Evolutionary conservation across 2,329 filamentous ascomycete genomes (phyloP), one percentile per base, ranked within the genome.

Genomic region (Pyrenophora seminiperda): DNA sequence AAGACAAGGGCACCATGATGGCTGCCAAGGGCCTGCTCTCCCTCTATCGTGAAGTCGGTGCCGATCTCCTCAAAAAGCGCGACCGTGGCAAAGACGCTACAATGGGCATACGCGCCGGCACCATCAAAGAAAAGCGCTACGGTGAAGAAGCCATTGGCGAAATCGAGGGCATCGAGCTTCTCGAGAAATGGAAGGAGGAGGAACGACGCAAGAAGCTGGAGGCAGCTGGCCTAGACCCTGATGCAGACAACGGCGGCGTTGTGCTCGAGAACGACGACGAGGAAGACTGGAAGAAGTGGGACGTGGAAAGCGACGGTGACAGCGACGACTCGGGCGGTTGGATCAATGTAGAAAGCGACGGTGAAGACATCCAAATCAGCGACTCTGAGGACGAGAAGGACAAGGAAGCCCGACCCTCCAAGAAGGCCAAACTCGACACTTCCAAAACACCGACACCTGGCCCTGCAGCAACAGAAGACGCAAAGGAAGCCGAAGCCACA

Each of bases 1-100:
- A 99, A 71, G 94, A 99, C 70, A 99, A 97, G 79, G 92, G 93
- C 52, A 90, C 94, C n/a, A 92, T 96, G 83, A 97, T 99, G 94
- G 94, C 94, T 6, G 91, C 93, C 11, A 93, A 94, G 72, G 93
- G 94, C 57, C 79, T 99, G 5, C 79, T 99, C 33, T 91, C 90
- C 18, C 80, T 99, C 5, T 99, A 96, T 77, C 82, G 94, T 61
- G 92, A 97, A 68, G 89, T 96, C 11, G 91, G 88, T 29, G 90
- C 94, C 0, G 90, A 96, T 60, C 83, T 97, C 76, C 78, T 99
- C 52, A 88, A 88, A 74, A 95, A 91, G 79, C 85, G 89, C 67
- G 94, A 97, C 70, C 85, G 94, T 63, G 94, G 94, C 65, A 96
- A 96, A 77, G 86, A 91, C 44, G 94, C 94, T 10, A 85, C 90